Evolutionary conservation across 225 moss, liverwort and hornwort species (phyloP), one percentile per base, ranked within the genome.

Genomic region (Marchantia paleacea): DNA sequence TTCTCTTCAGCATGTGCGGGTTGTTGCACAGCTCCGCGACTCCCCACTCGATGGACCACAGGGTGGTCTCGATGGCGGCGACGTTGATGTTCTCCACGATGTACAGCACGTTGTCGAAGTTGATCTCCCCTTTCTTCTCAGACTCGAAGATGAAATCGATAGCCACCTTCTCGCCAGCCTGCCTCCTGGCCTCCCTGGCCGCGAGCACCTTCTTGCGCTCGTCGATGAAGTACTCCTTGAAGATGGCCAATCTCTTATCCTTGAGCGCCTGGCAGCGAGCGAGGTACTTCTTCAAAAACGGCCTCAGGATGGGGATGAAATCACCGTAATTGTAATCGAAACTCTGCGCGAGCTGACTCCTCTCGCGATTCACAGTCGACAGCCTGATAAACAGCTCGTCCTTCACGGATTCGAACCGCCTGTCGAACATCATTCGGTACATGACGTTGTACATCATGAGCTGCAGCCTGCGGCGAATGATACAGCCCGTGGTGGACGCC

Each of bases 11-110:
- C 47, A 81, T 73, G 24, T 74, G 47, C 0, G 90, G 94, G 58
- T 97, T 75, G 84, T 97, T 97, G 78, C 89, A 87, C 10, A 97
- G 87, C 88, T 97, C 92, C 8, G 93, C 97, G 1, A 96, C 85
- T 39, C 96, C 92, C 94, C 94, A 96, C 81, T 96, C 96, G 13
- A 96, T 96, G 0, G 97, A 93, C 97, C 97, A 97, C 16, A 93
- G 29, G 18, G 97, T 97, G 7, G 97, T 94, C 75, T 97, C 94
- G 54, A 97, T 97, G 0, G 97, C 94, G 82, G 91, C 89, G 49
- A 92, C 82, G 52, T 91, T 92, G 76, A 94, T 91, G 71, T 94
- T 94, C 80, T 92, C 90, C 52, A 91, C 87, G 18, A 92, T 90
- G 84, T 92, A 92, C 20, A 94, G 86, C 3, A 92, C 90, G 29